Conservation (phyloP, 2,329 filamentous ascomycete genomes). For the Fusarium nelsonii region DNA sequence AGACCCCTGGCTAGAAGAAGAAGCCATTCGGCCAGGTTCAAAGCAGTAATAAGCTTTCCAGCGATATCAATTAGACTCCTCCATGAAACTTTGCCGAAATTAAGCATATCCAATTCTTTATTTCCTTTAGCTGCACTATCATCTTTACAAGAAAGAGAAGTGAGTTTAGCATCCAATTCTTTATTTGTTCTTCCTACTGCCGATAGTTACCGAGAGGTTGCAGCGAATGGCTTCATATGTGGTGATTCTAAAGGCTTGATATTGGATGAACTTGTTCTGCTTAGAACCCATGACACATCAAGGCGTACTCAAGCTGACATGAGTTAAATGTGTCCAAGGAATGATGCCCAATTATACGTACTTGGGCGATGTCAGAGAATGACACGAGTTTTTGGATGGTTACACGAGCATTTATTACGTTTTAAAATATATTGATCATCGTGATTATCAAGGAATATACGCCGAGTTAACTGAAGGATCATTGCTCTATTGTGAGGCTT, state of each 20-base stretch:
- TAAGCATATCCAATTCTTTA: background rate
- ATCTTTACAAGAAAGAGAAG: no score
- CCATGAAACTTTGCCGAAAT: background rate
- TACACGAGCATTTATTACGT: conserved; percentile 23
- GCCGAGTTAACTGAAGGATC: background rate
- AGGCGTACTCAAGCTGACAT: conserved; percentile 19
- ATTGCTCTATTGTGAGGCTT: background rate
- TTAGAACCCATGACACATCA: background rate
- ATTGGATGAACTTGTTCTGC: conserved; percentile 14
- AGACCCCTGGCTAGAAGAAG: background rate
- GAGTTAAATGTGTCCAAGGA: conserved; percentile 1
- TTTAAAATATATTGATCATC: background rate
- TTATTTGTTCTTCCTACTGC: background rate
- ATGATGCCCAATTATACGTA: conserved; percentile 4
- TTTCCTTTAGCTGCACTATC: no score
- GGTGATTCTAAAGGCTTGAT: background rate
- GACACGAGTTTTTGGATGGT: conserved; percentile 29
- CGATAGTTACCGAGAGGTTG: background rate
- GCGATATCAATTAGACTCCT: no score
- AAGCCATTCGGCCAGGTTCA: background rate
- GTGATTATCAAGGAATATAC: conserved; percentile 1
- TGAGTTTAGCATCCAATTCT: background rate
- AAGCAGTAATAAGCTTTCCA: background rate
- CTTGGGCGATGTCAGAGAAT: conserved; percentile 17
- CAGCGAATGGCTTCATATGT: background rate